phyloP scores from a whole-genome alignment of 176 grass and related monocot genomes.

The Rhipidocladum racemiflorum region DNA sequence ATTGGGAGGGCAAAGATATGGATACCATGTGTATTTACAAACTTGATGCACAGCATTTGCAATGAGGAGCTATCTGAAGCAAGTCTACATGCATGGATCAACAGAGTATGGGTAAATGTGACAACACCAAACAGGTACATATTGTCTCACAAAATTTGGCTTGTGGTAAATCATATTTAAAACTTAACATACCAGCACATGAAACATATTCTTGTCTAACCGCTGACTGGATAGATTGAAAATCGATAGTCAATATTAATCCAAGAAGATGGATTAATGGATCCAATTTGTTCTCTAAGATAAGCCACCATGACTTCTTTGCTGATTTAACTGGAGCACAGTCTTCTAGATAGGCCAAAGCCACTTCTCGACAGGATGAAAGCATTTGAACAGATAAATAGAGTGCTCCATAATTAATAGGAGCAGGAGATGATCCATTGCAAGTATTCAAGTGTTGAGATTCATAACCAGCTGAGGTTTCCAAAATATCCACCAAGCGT shows the following conservation, averaged over 20 bases:
- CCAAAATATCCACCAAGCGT: constrained; percentile 65
- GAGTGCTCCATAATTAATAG: constrained; percentile 66
- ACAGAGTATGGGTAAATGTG: neutral
- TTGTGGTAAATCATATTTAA: constrained; percentile 10
- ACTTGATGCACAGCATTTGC: neutral
- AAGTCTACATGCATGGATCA: neutral
- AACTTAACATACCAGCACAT: constrained; percentile 54
- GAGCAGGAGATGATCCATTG: constrained; percentile 29
- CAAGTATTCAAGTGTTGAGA: constrained; percentile 26
- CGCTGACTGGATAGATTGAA: constrained; percentile 23
- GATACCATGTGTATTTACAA: neutral
- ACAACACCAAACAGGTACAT: neutral
- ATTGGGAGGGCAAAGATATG: neutral
- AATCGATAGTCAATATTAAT: constrained; percentile 34
- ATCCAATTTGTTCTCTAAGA: constrained; percentile 51
- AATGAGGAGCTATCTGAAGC: constrained; percentile 8
- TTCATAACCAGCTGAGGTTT: constrained; percentile 30
- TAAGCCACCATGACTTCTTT: constrained; percentile 60
- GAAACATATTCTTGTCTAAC: constrained; percentile 44
- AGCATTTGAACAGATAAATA: constrained; percentile 85
- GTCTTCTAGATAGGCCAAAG: constrained; percentile 41
- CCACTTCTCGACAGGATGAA: constrained; percentile 71
- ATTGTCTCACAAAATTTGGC: constrained; percentile 9
- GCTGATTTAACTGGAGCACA: constrained; percentile 45
- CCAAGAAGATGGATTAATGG: constrained; percentile 45